phyloP scores from a whole-genome alignment of 352 stramenopile genomes.

The Phytophthora cactorum region DNA sequence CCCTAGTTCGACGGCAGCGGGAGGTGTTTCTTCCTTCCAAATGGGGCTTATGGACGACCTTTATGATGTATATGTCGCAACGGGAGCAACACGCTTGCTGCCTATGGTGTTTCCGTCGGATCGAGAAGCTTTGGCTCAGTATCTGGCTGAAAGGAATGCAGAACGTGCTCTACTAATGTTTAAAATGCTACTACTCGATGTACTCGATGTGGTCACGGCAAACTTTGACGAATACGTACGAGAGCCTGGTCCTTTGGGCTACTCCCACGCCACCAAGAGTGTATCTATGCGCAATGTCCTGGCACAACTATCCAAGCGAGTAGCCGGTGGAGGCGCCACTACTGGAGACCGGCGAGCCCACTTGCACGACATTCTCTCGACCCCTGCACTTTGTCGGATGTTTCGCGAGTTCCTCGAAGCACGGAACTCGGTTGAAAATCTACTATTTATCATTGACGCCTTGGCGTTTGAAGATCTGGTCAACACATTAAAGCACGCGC shows the following conservation, averaged over 20 bases:
- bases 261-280: constrained; percentile 40
- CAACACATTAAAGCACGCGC: constrained; percentile 52
- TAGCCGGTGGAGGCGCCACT: constrained; percentile 26
- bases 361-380: constrained; percentile 61
- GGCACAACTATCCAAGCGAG: constrained; percentile 50
- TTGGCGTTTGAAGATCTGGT: constrained; percentile 72
- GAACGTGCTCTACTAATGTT: constrained; percentile 53
- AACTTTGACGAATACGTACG: constrained; percentile 68
- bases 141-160: constrained; percentile 48
- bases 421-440: constrained; percentile 62
- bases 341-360: constrained; percentile 52
- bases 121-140: constrained; percentile 51
- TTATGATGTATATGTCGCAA: constrained; percentile 61
- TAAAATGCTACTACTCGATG: constrained; percentile 73
- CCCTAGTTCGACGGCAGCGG: constrained; percentile 31
- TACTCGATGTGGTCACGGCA: constrained; percentile 57
- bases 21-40: constrained; percentile 52
- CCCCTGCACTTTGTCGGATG: constrained; percentile 52
- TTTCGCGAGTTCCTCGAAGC: constrained; percentile 66
- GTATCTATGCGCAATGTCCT: constrained; percentile 66
- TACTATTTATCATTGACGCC: constrained; percentile 74
- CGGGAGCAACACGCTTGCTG: constrained; percentile 44
- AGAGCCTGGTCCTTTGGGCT: constrained; percentile 45
- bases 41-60: constrained; percentile 66
- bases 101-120: constrained; percentile 62